phyloP scores from a whole-genome alignment of 1,284 basidiomycete species.

The Papiliotrema flavescens region DNA sequence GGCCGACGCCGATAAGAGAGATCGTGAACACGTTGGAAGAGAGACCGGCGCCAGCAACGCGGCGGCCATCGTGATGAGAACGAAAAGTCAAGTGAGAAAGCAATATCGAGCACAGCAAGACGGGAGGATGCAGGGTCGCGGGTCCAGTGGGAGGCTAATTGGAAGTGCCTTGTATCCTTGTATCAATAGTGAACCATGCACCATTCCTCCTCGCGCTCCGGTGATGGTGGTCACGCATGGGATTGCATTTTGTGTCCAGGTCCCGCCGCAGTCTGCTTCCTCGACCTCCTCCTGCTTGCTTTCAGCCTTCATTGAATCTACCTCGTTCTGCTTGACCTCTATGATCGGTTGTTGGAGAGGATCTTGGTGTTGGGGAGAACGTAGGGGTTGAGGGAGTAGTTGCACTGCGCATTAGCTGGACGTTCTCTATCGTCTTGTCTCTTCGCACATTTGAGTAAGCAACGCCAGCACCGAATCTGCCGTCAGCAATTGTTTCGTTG shows the following conservation, averaged over 20 bases:
- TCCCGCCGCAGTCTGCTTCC: not conserved
- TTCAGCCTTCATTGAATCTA: too few relatives aligned
- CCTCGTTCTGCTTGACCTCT: too few relatives aligned
- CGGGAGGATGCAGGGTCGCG: too few relatives aligned
- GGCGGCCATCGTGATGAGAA: too few relatives aligned
- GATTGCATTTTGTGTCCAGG: too few relatives aligned
- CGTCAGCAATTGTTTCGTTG: conserved; percentile 6
- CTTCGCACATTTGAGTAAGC: conserved; percentile 62
- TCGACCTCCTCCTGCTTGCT: not conserved
- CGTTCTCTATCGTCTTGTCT: not conserved
- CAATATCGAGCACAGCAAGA: too few relatives aligned
- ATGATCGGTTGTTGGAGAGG: conserved; percentile 50
- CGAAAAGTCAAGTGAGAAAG: too few relatives aligned
- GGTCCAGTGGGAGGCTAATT: too few relatives aligned
- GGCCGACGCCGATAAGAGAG: not conserved
- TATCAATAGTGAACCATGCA: too few relatives aligned
- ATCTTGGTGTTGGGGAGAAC: conserved; percentile 86
- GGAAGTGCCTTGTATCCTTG: too few relatives aligned
- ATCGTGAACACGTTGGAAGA: not conserved
- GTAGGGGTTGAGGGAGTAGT: conserved; percentile 92
- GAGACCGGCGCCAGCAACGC: not conserved
- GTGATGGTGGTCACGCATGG: too few relatives aligned
- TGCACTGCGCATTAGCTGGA: conserved; percentile 59
- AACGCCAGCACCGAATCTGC: conserved; percentile 58
- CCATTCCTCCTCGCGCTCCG: too few relatives aligned